These are phyloP conservation scores for Trichopus zeylanicus DNA, from an alignment of 116 monocot species.

Conservation along the genomic window DNA sequence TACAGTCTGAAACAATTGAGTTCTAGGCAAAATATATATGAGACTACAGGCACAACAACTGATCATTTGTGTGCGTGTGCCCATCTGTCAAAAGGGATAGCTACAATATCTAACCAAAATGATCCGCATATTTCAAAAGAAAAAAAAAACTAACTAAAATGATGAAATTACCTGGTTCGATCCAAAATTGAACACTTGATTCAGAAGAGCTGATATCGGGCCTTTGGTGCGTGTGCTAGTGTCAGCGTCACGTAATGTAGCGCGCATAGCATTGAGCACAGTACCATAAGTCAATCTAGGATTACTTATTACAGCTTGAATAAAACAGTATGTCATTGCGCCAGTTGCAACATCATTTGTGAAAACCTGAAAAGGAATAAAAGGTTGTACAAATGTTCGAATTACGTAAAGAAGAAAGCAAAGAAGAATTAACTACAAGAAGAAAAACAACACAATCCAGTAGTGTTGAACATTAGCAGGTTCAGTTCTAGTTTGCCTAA, in stretches of 20 bases:
- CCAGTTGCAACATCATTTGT: slow-evolving; percentile 42
- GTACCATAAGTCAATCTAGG: slow-evolving; percentile 67
- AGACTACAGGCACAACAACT: no score
- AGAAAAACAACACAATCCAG: no score
- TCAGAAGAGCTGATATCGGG: slow-evolving; percentile 49
- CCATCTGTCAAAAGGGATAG: no score
- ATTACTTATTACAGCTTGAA: slow-evolving; percentile 58
- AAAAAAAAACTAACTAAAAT: not conserved
- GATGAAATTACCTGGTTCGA: slow-evolving; percentile 47
- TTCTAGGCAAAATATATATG: no score
- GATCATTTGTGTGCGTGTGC: no score
- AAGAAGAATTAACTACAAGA: no score
- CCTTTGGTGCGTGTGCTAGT: slow-evolving; percentile 21
- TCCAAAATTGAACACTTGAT: slow-evolving; percentile 38
- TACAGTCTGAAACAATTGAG: no score
- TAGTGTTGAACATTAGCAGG: no score
- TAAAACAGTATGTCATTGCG: slow-evolving; percentile 93
- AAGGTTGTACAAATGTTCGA: no score
- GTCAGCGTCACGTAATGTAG: slow-evolving; percentile 43
- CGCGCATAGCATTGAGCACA: slow-evolving; percentile 57
- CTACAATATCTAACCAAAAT: not conserved
- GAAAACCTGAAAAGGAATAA: slow-evolving; percentile 44
- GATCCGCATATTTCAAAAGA: not conserved
- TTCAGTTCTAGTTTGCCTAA: no score
- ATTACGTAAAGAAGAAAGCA: no score